phyloP scores from a whole-genome alignment of 2,329 filamentous ascomycete genomes.

The Chrysoporthe austroafricana region DNA sequence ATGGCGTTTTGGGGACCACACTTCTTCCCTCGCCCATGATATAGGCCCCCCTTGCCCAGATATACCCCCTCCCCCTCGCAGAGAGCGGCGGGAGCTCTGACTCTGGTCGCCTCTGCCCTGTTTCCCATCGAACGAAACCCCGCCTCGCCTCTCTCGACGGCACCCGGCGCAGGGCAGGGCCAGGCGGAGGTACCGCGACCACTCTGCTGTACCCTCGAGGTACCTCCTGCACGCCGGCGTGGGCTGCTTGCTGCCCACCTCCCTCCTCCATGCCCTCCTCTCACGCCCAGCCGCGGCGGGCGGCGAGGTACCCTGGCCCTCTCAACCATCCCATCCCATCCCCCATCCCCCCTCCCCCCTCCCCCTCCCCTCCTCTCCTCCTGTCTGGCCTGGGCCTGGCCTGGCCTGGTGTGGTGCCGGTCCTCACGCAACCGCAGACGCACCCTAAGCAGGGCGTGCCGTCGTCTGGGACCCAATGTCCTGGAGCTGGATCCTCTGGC shows the following conservation, averaged over 20 bases:
- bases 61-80: slow-evolving; percentile 35
- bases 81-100: slow-evolving; percentile 30
- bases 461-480: slow-evolving; percentile 30
- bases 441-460: slow-evolving; percentile 32
- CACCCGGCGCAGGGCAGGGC: slow-evolving; percentile 16
- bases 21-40: slow-evolving; percentile 34
- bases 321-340: slow-evolving; percentile 2
- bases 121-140: slow-evolving; percentile 27
- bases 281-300: slow-evolving; percentile 28
- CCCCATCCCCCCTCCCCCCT: too few species aligned
- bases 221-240: slow-evolving; percentile 13
- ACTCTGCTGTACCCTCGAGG: slow-evolving; percentile 20
- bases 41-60: slow-evolving; percentile 36
- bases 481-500: slow-evolving; percentile 34
- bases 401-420: slow-evolving; percentile 21
- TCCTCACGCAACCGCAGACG: slow-evolving; percentile 12
- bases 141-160: slow-evolving; percentile 21
- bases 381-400: not conserved
- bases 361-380: slow-evolving; percentile 16
- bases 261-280: slow-evolving; percentile 15
- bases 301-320: slow-evolving; percentile 28
- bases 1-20: slow-evolving; percentile 34
- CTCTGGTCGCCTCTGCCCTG: slow-evolving; percentile 28
- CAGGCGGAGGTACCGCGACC: slow-evolving; percentile 20
- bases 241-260: too few species aligned